These are phyloP conservation scores for Sugiyamaella pinicola DNA, from an alignment of 1,139 yeast genomes.

Conservation along the genomic window DNA sequence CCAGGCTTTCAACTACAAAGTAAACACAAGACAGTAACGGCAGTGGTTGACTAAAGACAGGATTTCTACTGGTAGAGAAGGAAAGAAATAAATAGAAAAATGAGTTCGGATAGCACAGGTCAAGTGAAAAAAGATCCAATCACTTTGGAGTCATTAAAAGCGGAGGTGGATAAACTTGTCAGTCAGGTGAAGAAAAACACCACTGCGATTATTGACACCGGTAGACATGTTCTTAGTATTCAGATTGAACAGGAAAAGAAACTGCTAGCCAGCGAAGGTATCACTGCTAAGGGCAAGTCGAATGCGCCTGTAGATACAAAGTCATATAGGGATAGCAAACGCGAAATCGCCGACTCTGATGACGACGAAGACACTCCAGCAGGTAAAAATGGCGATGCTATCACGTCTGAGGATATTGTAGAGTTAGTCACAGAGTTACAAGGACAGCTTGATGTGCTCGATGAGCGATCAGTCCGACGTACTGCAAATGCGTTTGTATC, in stretches of 20 bases:
- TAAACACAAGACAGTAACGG: constrained; percentile 7
- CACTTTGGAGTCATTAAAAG: constrained; percentile 26
- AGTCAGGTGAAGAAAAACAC: constrained; percentile 39
- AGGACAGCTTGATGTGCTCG: constrained; percentile 67
- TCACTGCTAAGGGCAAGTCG: not conserved
- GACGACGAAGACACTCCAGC: constrained; percentile 1
- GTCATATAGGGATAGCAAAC: constrained; percentile 8
- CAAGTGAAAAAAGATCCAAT: constrained; percentile 12
- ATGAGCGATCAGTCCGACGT: constrained; percentile 44
- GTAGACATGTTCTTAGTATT: constrained; percentile 69
- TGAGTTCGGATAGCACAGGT: not conserved
- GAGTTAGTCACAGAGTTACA: constrained; percentile 87
- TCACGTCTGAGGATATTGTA: constrained; percentile 79
- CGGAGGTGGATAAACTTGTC: constrained; percentile 35
- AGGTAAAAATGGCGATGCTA: constrained; percentile 47
- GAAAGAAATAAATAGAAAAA: not conserved
- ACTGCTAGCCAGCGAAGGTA: constrained; percentile 19
- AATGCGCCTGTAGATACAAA: constrained; percentile 1
- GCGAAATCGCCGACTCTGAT: constrained; percentile 3
- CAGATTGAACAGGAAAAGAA: constrained; percentile 55
- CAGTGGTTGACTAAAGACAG: not conserved
- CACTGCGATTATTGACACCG: constrained; percentile 59
- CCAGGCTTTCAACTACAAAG: not conserved
- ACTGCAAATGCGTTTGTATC: constrained; percentile 41
- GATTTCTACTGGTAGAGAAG: not conserved